Evolutionary conservation across 169 alveolate species (phyloP).

Genomic region (Perkinsus olseni): DNA sequence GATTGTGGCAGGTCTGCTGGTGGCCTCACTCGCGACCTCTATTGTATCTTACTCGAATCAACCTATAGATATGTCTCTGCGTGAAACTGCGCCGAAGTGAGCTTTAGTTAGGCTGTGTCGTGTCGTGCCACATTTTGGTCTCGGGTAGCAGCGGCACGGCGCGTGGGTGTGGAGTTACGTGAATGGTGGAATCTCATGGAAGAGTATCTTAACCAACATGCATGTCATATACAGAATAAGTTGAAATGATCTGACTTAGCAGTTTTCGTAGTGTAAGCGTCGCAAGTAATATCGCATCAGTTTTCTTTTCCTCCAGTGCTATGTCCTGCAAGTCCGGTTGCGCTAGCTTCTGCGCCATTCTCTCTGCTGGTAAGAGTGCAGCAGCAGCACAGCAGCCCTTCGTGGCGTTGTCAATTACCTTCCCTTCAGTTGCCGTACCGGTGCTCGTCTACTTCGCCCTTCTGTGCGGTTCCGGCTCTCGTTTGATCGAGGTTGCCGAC

Average conservation of each 20-base stretch:
- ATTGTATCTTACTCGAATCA: neutral
- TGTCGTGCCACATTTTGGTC: neutral
- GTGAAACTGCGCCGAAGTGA: neutral
- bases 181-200: too few species aligned
- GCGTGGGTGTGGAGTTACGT: too few species aligned
- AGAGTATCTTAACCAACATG: too few species aligned
- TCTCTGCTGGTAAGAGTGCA: neutral
- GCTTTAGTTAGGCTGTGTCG: neutral
- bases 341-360: neutral
- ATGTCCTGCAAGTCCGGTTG: constrained; percentile 2
- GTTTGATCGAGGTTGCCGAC: neutral
- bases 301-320: neutral
- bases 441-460: neutral
- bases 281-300: too few species aligned
- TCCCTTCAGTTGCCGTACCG: neutral
- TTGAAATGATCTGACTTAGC: too few species aligned
- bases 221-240: too few species aligned
- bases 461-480: neutral
- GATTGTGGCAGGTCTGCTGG: too few species aligned
- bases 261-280: too few species aligned
- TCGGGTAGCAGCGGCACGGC: neutral
- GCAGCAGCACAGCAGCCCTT: neutral
- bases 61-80: neutral
- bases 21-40: neutral
- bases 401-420: neutral